Percentiles rank a stretch among this genome's conserved stretches.
phyloP scores from a whole-genome alignment of 129 eudicot genomes.

The Lactuca sativa region DNA sequence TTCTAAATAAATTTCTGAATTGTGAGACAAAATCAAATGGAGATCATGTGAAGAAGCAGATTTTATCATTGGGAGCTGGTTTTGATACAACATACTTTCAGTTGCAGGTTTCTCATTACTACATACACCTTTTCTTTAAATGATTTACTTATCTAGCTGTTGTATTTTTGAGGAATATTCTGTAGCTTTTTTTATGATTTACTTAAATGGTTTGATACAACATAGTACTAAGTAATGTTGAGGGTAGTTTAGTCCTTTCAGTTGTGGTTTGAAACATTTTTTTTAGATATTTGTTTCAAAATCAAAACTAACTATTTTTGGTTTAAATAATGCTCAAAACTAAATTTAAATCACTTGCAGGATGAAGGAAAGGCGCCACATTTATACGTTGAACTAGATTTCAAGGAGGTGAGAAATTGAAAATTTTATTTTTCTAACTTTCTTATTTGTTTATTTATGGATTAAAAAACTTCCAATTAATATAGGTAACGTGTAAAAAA shows the following conservation, averaged over 20 bases:
- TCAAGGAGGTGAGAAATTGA: slow-evolving; percentile 68
- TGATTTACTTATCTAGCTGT: too few relatives aligned
- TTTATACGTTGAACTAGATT: slow-evolving; percentile 89
- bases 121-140: too few relatives aligned
- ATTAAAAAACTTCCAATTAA: not conserved
- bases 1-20: slow-evolving; percentile 69
- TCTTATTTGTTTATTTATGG: too few relatives aligned
- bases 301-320: not conserved
- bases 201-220: too few relatives aligned
- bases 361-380: slow-evolving; percentile 96
- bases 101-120: slow-evolving; percentile 61
- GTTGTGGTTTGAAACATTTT: too few relatives aligned
- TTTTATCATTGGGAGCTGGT: slow-evolving; percentile 94
- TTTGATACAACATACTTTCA: slow-evolving; percentile 96
- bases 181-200: too few relatives aligned
- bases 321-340: not conserved
- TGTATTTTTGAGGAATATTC: too few relatives aligned
- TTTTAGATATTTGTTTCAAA: too few relatives aligned
- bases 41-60: slow-evolving; percentile 65
- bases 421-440: not conserved
- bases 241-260: not conserved
- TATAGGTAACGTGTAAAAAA: slow-evolving; percentile 86
- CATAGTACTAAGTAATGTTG: too few relatives aligned
- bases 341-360: slow-evolving; percentile 42
- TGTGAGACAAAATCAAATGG: slow-evolving; percentile 42